Evolutionary conservation across 106 monocot species (phyloP), one percentile per base, ranked within the genome.

Genomic region (Platanthera zijinensis): DNA sequence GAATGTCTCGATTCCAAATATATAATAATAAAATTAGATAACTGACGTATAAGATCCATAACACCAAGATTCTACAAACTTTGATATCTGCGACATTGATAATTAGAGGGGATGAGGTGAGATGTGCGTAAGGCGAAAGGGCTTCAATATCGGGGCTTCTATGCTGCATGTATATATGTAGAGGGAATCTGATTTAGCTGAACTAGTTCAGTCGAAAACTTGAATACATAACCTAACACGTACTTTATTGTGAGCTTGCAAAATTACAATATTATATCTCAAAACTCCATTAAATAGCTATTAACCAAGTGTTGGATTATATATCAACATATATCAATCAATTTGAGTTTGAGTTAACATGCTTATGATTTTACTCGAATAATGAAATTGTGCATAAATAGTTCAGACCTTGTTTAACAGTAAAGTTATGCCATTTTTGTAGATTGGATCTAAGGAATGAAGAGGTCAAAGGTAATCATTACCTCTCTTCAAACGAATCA

Each of bases 371-470:
- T 72, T 50, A 39, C 48, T 72, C 25, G 21, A 48, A 49, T 10
- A 10, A 48, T 50, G 19, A 64, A 48, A 48, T 6, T 47, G 8
- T 50, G 7, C 21, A 22, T 11, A 6, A 52, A 2, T 10, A 51
- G 28, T 50, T 17, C 17, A 30, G 71, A 22, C 30, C 10, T 52
- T 8, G 3, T 19, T 75, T 50, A 61, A 21, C 59, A 61, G 21
- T 19, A 21, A 21, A 61, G 21, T 9, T 61, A 21, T 21, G 19
- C 6, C 62, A 28, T 7, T 19, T 21, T 52, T 86, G 52, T 62
- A 90, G 90, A 57, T 9, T 87, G 47, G 84, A 82, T 51, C n/a
- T 68, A 52, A 62, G 57, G 79, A 57, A 1, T 3, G 56, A 50
- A 28, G 22, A n/a, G 59, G 19, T 56, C 9, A 82, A 84, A 11